Evolutionary conservation across 306 rosid genomes (phyloP).

Genomic region (Cucurbita argyrosperma): DNA sequence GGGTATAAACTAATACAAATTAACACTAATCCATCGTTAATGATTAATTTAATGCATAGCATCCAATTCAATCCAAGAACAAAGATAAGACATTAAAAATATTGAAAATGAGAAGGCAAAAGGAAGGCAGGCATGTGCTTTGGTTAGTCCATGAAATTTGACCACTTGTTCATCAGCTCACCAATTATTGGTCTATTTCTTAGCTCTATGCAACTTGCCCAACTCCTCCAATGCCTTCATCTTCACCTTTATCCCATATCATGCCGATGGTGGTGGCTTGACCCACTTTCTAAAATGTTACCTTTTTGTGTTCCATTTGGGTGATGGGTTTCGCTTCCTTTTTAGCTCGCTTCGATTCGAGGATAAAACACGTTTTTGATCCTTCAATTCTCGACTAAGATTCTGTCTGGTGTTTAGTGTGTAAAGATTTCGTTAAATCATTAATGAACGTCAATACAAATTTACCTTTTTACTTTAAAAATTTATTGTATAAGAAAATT

Average conservation of each 20-base stretch:
- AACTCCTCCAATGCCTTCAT: neutral
- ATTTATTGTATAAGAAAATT: no score
- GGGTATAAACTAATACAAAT: no score
- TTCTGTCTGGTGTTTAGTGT: no score
- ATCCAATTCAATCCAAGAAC: neutral
- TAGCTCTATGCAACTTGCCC: neutral
- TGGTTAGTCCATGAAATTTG: constrained; percentile 3
- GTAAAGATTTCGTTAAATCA: no score
- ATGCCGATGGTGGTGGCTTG: neutral
- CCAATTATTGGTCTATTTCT: constrained; percentile 2
- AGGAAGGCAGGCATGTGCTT: neutral
- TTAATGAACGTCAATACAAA: no score
- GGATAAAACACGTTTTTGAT: no score
- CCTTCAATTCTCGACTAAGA: no score
- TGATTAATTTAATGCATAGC: neutral
- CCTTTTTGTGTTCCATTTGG: neutral
- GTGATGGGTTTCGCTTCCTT: neutral
- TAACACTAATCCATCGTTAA: neutral
- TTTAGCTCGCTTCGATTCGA: neutral
- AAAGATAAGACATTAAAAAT: neutral
- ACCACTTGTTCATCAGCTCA: neutral
- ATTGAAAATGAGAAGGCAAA: neutral
- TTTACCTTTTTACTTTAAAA: no score
- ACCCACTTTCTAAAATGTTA: neutral
- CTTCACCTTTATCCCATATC: neutral